A percentile compares a stretch with the other conserved stretches of the same genome.
phyloP scores from a whole-genome alignment of 1,284 basidiomycete genomes.

The Pholiota adiposa region DNA sequence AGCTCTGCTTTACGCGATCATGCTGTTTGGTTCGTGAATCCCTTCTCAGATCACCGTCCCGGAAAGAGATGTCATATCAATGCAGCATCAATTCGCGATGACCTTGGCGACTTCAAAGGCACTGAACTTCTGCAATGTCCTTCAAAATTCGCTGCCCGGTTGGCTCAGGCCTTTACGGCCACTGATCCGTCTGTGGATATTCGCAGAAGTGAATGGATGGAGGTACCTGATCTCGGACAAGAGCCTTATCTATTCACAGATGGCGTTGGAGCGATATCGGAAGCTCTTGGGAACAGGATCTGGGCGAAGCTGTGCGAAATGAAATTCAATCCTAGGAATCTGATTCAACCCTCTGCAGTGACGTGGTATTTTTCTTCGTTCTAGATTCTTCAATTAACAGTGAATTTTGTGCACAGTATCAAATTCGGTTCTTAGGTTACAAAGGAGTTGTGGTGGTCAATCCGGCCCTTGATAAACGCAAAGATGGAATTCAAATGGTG shows the following conservation, averaged over 20 bases:
- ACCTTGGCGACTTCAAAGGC: slow-evolving; percentile 65
- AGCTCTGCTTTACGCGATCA: slow-evolving; percentile 71
- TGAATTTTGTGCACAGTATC: slow-evolving; percentile 52
- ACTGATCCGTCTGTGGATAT: slow-evolving; percentile 75
- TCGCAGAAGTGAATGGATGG: slow-evolving; percentile 57
- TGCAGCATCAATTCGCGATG: slow-evolving; percentile 58
- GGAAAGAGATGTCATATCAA: slow-evolving; percentile 46
- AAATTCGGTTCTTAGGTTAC: slow-evolving; percentile 78
- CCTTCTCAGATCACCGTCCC: slow-evolving; percentile 57
- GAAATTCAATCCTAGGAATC: slow-evolving; percentile 37
- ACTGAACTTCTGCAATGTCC: slow-evolving; percentile 58
- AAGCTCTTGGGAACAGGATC: slow-evolving; percentile 57
- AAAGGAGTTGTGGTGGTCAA: slow-evolving; percentile 79
- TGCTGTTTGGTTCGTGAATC: slow-evolving; percentile 76
- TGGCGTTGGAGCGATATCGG: slow-evolving; percentile 78
- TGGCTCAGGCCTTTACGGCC: slow-evolving; percentile 83
- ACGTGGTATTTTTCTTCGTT: slow-evolving; percentile 32
- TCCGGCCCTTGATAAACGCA: slow-evolving; percentile 44
- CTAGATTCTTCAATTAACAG: background rate
- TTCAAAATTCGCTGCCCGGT: slow-evolving; percentile 78
- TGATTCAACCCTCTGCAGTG: slow-evolving; percentile 62
- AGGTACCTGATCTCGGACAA: slow-evolving; percentile 53
- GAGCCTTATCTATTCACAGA: slow-evolving; percentile 63
- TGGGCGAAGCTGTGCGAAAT: slow-evolving; percentile 55
- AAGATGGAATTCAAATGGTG: slow-evolving; percentile 56